Base-by-base conservation (phyloP, 352 stramenopile genomes). In the Blastocystis sp. region DNA sequence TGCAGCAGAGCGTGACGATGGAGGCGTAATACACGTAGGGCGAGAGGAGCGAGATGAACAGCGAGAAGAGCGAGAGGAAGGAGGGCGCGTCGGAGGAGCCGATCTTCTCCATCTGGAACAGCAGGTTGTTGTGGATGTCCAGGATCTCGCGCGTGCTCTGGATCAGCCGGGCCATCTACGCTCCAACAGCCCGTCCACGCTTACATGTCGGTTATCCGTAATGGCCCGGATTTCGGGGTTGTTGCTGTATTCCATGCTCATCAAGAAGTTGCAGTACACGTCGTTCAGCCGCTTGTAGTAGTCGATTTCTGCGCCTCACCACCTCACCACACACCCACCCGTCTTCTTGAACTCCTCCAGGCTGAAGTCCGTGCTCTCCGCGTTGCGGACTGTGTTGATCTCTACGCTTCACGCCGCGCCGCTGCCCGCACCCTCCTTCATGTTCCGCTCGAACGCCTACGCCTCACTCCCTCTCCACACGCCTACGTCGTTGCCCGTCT, bases 1-100 rank as follows among this genome's bases (percentile, higher is more conserved):
- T 66, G 2, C 11, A 67, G 45, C 74, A 69, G 1, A 69, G 2
- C 21, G 48, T 84, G 4, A 69, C 2, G 1, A 84, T 53, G 45
- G 74, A 2, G 59, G 74, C 34, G 52, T 67, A 84, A 28, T 84
- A 84, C 38, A 84, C 74, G 38, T 84, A 84, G 19, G 74, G 74
- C 5, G 74, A 84, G 14, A 80, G 61, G 11, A 66, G 28, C 19
- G 48, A 52, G 2, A 67, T 45, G 14, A 67, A 84, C 1, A 67
- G 23, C 9, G 43, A 66, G 59, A 84, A 84, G 28, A 67, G 11
- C 28, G 74, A 40, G 10, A 67, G n/a, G 53, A 69, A 84, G 28
- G 23, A 53, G 7, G 14, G 4, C 5, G 28, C 5, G 34, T 56
- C 28, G 1, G 19, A 4, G 14, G n/a, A 76, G 9, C 7, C 14